Conservation (phyloP, 2,329 filamentous ascomycete genomes). For the Calonectria pseudoturangicola region DNA sequence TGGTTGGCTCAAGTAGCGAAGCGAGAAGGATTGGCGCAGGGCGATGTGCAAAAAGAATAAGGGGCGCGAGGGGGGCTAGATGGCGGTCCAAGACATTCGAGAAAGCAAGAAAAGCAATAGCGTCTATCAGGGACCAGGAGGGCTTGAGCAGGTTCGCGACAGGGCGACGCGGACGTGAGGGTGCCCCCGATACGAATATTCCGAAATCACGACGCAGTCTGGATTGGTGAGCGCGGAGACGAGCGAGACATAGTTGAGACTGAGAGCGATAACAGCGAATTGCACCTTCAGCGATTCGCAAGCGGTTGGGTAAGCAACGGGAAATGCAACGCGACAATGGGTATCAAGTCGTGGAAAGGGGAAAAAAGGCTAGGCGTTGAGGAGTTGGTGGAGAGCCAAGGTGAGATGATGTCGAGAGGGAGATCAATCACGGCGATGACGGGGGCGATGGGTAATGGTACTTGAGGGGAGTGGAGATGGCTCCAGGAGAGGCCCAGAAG, state of each 20-base stretch:
- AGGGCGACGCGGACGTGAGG: conserved; percentile 43
- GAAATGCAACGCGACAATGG: conserved; percentile 24
- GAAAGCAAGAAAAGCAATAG: conserved; percentile 43
- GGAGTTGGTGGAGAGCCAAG: conserved; percentile 38
- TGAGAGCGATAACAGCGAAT: conserved; percentile 37
- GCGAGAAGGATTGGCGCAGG: conserved; percentile 45
- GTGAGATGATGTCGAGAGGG: conserved; percentile 45
- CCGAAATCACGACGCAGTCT: conserved; percentile 48
- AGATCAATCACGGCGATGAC: conserved; percentile 47
- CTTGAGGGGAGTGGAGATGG: conserved; percentile 45
- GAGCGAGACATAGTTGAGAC: conserved; percentile 50
- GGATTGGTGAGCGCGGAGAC: conserved; percentile 44
- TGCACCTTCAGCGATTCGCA: conserved; percentile 27
- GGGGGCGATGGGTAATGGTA: conserved; percentile 41
- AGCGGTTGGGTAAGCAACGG: conserved; percentile 17
- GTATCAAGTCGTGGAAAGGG: conserved; percentile 23
- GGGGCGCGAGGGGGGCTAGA: conserved; percentile 45
- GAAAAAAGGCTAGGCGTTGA: conserved; percentile 24
- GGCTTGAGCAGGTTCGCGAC: conserved; percentile 41
- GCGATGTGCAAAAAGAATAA: conserved; percentile 39
- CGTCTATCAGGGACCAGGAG: conserved; percentile 36
- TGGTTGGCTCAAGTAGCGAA: conserved; percentile 40
- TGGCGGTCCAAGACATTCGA: conserved; percentile 49
- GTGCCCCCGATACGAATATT: conserved; percentile 49
- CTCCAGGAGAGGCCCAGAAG: conserved; percentile 32